Conservation (phyloP, 2,329 filamentous ascomycete genomes). For the Aschersonia sp. region DNA sequence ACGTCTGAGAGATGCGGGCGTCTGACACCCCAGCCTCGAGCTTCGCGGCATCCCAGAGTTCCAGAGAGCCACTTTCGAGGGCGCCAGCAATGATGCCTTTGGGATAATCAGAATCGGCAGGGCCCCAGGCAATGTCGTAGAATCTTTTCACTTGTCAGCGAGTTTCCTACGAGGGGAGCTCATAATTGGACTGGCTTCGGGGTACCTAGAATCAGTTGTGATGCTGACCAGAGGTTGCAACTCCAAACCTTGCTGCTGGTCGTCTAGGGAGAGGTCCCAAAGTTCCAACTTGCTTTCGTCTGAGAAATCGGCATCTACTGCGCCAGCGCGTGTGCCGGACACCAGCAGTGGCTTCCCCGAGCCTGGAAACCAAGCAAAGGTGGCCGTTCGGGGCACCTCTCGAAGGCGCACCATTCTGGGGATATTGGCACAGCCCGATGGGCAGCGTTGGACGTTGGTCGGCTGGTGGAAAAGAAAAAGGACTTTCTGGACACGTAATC, state of each 20-base stretch:
- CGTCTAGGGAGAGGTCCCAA: conserved; percentile 83
- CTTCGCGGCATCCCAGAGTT: conserved; percentile 80
- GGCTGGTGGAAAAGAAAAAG: not conserved
- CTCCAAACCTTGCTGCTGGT: conserved; percentile 61
- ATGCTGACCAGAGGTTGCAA: conserved; percentile 75
- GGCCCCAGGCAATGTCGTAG: conserved; percentile 92
- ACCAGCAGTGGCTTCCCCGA: conserved; percentile 67
- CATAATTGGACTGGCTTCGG: too few relatives aligned
- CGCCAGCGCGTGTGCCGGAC: conserved; percentile 87
- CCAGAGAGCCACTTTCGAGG: conserved; percentile 83
- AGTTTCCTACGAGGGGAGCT: not conserved
- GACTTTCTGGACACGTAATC: not conserved
- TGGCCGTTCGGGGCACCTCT: conserved; percentile 91
- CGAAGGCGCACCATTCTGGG: conserved; percentile 79
- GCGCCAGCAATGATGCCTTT: conserved; percentile 88
- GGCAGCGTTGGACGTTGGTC: conserved; percentile 8
- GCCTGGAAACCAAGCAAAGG: conserved; percentile 91
- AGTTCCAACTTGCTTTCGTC: conserved; percentile 93
- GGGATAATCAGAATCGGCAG: conserved; percentile 62
- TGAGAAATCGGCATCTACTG: conserved; percentile 93
- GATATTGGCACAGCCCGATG: conserved; percentile 9
- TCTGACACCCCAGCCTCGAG: conserved; percentile 45
- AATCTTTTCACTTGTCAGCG: conserved; percentile 44
- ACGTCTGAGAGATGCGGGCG: conserved; percentile 71
- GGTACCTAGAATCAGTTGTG: conserved; percentile 75